phyloP scores from a whole-genome alignment of 2,329 filamentous ascomycete genomes.

The Aspergillus hortae region DNA sequence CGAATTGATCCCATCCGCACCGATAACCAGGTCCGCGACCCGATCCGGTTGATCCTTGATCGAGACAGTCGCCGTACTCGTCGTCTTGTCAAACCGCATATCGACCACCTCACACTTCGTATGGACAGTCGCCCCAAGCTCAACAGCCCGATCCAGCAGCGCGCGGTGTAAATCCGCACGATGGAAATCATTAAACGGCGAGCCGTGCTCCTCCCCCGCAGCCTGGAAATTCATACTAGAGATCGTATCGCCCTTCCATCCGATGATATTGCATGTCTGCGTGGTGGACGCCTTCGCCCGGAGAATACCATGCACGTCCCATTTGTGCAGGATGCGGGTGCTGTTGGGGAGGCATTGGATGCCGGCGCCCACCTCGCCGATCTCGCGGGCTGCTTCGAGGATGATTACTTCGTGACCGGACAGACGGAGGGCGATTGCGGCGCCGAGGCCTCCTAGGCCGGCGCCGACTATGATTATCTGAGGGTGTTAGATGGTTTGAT shows the following conservation, averaged over 20 bases:
- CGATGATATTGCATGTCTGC: constrained; percentile 4
- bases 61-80: background rate
- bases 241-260: constrained; percentile 3
- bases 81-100: background rate
- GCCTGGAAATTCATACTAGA: constrained; percentile 4
- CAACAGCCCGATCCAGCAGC: background rate
- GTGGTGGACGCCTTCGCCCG: constrained; percentile 1
- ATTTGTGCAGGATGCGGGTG: constrained; percentile 7
- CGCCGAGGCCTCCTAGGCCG: constrained; percentile 19
- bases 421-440: constrained; percentile 19
- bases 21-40: constrained; percentile 13
- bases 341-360: constrained; percentile 25
- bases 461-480: constrained; percentile 17
- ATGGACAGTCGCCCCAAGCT: background rate
- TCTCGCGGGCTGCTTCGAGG: constrained; percentile 19
- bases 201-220: background rate
- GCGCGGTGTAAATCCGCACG: constrained; percentile 3
- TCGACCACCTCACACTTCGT: background rate
- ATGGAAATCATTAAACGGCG: constrained; percentile 6
- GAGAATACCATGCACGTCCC: constrained; percentile 4
- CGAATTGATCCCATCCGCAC: constrained; percentile 22
- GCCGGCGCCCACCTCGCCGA: constrained; percentile 23
- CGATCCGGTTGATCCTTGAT: background rate
- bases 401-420: constrained; percentile 20
- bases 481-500: background rate